Evolutionary conservation across 345 rosid species (phyloP).

Genomic region (Sisymbrium altissimum): DNA sequence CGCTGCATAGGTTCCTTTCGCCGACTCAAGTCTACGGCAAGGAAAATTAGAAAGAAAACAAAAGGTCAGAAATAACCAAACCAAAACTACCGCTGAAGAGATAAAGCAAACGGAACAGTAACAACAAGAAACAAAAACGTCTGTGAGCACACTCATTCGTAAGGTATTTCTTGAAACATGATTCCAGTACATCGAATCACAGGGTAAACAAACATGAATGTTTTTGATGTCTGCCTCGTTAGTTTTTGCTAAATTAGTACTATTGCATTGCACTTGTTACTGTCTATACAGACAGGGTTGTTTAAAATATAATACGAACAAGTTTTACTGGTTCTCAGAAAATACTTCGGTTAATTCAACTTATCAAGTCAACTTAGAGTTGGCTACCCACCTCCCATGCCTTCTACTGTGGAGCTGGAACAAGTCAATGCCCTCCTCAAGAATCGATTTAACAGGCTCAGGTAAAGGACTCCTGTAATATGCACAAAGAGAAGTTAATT

Average conservation of each 20-base stretch:
- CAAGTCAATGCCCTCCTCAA: slow-evolving; percentile 83
- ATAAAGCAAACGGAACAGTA: neutral
- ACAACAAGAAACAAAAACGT: neutral
- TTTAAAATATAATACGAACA: neutral
- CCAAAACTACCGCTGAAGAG: neutral
- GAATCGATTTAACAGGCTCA: slow-evolving; percentile 51
- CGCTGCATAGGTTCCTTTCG: slow-evolving; percentile 64
- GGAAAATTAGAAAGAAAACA: slow-evolving; percentile 9
- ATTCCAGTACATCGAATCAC: neutral
- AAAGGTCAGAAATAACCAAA: neutral
- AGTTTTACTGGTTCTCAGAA: neutral
- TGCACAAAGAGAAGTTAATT: slow-evolving; percentile 17
- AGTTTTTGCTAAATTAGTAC: neutral
- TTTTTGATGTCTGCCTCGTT: neutral
- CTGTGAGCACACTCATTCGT: neutral
- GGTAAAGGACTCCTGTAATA: slow-evolving; percentile 71
- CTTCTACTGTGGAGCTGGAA: slow-evolving; percentile 65
- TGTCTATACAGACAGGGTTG: neutral
- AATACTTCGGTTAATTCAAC: neutral
- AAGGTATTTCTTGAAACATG: neutral
- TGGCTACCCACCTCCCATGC: slow-evolving; percentile 70
- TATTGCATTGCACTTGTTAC: neutral
- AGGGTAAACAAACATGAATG: neutral
- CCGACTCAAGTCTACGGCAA: slow-evolving; percentile 61
- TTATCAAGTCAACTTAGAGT: slow-evolving; percentile 2